Conservation (phyloP, 805 yeast species). For the Osmozyma mogii region DNA sequence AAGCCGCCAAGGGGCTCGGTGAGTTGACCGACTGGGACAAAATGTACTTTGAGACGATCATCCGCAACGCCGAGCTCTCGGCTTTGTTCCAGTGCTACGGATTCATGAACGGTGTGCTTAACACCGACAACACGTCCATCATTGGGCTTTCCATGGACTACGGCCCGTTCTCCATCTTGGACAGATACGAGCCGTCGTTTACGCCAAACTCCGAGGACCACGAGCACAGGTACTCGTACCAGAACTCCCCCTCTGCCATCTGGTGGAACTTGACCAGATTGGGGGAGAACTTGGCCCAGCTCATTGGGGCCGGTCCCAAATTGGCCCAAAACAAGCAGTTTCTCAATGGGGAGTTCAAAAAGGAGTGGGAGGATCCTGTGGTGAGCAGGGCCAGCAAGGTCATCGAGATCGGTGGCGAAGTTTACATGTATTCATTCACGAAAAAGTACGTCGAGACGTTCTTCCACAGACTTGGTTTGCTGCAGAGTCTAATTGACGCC, state of each 20-base stretch:
- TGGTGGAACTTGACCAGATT: constrained; percentile 90
- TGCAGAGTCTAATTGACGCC: constrained; percentile 24
- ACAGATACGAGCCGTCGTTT: constrained; percentile 68
- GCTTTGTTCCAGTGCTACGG: constrained; percentile 91
- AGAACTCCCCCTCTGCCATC: constrained; percentile 76
- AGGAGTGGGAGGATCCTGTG: constrained; percentile 44
- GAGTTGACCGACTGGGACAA: constrained; percentile 55
- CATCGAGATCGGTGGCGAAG: constrained; percentile 56
- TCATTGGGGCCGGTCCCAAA: constrained; percentile 64
- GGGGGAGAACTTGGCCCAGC: constrained; percentile 76
- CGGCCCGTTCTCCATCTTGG: constrained; percentile 93
- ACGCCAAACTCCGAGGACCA: constrained; percentile 90
- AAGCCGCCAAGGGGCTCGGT: constrained; percentile 17
- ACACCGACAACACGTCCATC: constrained; percentile 91
- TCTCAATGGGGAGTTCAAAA: constrained; percentile 33
- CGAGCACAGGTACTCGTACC: constrained; percentile 61
- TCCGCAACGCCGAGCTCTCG: constrained; percentile 67
- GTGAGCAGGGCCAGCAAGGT: constrained; percentile 55
- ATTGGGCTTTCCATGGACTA: constrained; percentile 83
- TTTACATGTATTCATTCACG: constrained; percentile 57
- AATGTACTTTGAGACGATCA: constrained; percentile 62
- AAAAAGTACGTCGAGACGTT: constrained; percentile 49
- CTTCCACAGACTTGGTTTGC: constrained; percentile 63
- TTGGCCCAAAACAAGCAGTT: constrained; percentile 36
- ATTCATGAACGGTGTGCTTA: constrained; percentile 86